A percentile compares a stretch with the other conserved stretches of the same genome.
These are phyloP conservation scores for Trichoderma afroharzianum DNA, from an alignment of 2,329 filamentous ascomycete species.

Conservation along the genomic window DNA sequence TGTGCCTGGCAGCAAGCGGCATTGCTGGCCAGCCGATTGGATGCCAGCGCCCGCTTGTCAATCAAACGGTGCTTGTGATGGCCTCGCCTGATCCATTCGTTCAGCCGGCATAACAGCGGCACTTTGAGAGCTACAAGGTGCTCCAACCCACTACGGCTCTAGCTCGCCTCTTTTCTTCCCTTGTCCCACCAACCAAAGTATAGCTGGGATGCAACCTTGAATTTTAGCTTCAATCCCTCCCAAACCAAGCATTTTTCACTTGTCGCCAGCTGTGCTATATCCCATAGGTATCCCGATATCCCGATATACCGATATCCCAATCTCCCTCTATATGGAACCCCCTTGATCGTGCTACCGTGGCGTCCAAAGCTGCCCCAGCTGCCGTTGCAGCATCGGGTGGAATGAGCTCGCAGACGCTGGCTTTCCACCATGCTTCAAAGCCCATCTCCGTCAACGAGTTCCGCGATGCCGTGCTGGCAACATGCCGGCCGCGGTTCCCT, in stretches of 20 bases:
- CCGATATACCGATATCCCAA: neutral
- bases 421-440: slow-evolving; percentile 37
- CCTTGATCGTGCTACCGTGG: slow-evolving; percentile 12
- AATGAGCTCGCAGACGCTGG: slow-evolving; percentile 33
- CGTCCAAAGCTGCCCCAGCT: slow-evolving; percentile 10
- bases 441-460: slow-evolving; percentile 39
- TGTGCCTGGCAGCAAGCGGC: neutral
- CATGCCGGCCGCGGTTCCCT: slow-evolving; percentile 49
- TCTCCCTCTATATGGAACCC: neutral
- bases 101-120: neutral
- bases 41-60: neutral
- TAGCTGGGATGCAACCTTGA: neutral
- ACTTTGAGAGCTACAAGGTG: neutral
- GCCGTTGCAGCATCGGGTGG: slow-evolving; percentile 25
- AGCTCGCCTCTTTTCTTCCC: neutral
- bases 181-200: neutral
- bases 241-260: neutral
- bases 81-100: neutral
- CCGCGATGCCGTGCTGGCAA: slow-evolving; percentile 47
- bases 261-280: neutral
- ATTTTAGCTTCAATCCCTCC: neutral
- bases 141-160: neutral
- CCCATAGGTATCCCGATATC: neutral
- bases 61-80: slow-evolving; percentile 2
- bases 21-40: neutral